Percentiles rank a stretch among this genome's conserved stretches.
phyloP scores from a whole-genome alignment of 345 rosid species.

The Erucastrum elatum region DNA sequence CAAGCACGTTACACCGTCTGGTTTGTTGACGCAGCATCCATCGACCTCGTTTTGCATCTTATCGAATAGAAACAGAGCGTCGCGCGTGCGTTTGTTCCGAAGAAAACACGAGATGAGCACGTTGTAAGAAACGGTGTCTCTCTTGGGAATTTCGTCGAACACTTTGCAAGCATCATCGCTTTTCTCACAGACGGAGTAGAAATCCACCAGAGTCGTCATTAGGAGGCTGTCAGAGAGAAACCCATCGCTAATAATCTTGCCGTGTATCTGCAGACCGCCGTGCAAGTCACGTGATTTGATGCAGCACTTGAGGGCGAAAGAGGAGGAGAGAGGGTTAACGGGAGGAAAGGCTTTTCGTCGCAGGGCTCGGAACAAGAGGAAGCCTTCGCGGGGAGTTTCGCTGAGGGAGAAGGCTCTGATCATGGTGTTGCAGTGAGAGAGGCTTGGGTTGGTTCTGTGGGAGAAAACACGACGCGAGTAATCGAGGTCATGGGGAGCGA shows the following conservation, averaged over 20 bases:
- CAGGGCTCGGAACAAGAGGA: constrained; percentile 51
- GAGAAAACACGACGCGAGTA: constrained; percentile 57
- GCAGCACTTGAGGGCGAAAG: constrained; percentile 66
- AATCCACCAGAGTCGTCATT: constrained; percentile 64
- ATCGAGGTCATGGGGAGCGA: constrained; percentile 37
- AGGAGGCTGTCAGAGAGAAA: constrained; percentile 60
- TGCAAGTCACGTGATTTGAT: constrained; percentile 38
- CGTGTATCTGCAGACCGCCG: constrained; percentile 70
- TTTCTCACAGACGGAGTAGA: constrained; percentile 47
- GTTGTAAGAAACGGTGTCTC: constrained; percentile 74
- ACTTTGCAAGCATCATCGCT: constrained; percentile 51
- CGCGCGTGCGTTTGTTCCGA: constrained; percentile 56
- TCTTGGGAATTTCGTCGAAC: constrained; percentile 67
- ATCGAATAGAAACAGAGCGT: constrained; percentile 67
- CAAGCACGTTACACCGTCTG: constrained; percentile 77
- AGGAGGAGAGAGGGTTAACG: constrained; percentile 54
- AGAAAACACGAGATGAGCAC: constrained; percentile 72
- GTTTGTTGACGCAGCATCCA: too few relatives aligned
- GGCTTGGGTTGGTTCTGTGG: constrained; percentile 49
- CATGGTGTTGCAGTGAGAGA: constrained; percentile 62
- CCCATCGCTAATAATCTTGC: constrained; percentile 62
- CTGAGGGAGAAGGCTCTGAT: constrained; percentile 64
- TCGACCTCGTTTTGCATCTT: constrained; percentile 47
- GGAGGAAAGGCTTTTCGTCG: constrained; percentile 37
- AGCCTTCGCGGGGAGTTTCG: constrained; percentile 53